Percentiles rank a stretch among this genome's conserved stretches.
Evolutionary conservation across 176 grass and related monocot genomes (phyloP).

Genomic region (Carex littledalei): DNA sequence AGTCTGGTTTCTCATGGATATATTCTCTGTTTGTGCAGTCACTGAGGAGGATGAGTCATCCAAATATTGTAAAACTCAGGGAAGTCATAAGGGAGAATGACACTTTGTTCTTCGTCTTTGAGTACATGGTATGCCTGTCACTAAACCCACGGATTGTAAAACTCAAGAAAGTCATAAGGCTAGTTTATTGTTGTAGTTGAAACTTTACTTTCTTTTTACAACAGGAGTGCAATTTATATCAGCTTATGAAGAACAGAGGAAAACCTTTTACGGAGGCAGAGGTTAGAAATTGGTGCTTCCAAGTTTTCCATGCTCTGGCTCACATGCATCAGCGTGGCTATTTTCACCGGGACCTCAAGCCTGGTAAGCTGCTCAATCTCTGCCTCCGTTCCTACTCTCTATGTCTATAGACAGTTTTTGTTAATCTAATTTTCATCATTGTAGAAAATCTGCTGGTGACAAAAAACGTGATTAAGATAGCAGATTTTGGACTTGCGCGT

Average conservation of each 20-base stretch:
- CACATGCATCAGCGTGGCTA: slow-evolving; percentile 98
- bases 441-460: slow-evolving; percentile 91
- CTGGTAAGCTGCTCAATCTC: slow-evolving; percentile 47
- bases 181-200: not conserved
- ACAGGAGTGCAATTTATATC: slow-evolving; percentile 96
- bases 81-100: slow-evolving; percentile 98
- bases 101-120: slow-evolving; percentile 86
- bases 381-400: not conserved
- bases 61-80: slow-evolving; percentile 96
- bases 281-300: slow-evolving; percentile 92
- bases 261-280: slow-evolving; percentile 77
- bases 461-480: slow-evolving; percentile 85
- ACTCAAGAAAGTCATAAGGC: not conserved
- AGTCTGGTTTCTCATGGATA: slow-evolving; percentile 9
- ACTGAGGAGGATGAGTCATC: slow-evolving; percentile 90
- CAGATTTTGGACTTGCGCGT: slow-evolving; percentile 97
- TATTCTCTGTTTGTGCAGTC: slow-evolving; percentile 42
- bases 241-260: slow-evolving; percentile 89
- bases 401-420: not conserved
- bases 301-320: slow-evolving; percentile 92
- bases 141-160: not conserved
- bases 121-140: slow-evolving; percentile 79
- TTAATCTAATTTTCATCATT: slow-evolving; percentile 25
- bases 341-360: slow-evolving; percentile 98
- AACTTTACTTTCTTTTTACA: slow-evolving; percentile 3